Evolutionary conservation across 2,329 filamentous ascomycete species (phyloP), one percentile per base, ranked within the genome.

Genomic region (Ceratocystis colombiana): DNA sequence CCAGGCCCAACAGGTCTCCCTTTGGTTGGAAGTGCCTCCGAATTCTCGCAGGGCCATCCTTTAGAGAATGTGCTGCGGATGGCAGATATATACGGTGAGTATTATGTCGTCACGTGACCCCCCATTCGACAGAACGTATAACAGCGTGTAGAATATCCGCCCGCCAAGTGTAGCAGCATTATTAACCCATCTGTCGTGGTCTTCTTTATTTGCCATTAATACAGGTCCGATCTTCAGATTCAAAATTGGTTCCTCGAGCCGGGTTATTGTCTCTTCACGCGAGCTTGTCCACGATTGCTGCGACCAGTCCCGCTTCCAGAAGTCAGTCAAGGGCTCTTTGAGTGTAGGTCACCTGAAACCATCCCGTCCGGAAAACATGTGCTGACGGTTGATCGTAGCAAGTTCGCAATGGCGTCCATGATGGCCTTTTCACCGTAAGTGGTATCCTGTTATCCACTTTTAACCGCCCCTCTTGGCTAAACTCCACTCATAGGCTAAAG

Each of bases 271-370:
- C 57, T 79, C 77, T 55, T 82, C 76, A 41, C 78, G 81, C 20
- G 79, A 79, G 46, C 75, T 89, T 0, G 76, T 88, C 41, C 79
- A 87, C 66, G 86, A 89, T 71, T 71, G 82, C 6, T 88, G 83
- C 70, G 79, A 89, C 68, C 86, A 89, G 73, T 82, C 79, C 67
- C 78, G 85, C n/a, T 88, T 89, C 71, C 71, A 77, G 28, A 90
- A 89, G 72, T 74, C 76, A 0, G 74, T 87, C 1, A 74, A 76
- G 3, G 78, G 75, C 1, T 76, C 76, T 2, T 74, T 89, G 1
- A 70, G 74, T 2, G 75, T 77, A 70, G 1, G 65, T 64, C 73
- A 22, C 37, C 22, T 6, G 41, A 45, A 22, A 37, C 17, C 25
- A 45, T 25, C 20, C n/a, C 30, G 33, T 17, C 44, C 25, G 37